phyloP scores from a whole-genome alignment of 805 yeast species.

The Saccharomycopsis javanensis region DNA sequence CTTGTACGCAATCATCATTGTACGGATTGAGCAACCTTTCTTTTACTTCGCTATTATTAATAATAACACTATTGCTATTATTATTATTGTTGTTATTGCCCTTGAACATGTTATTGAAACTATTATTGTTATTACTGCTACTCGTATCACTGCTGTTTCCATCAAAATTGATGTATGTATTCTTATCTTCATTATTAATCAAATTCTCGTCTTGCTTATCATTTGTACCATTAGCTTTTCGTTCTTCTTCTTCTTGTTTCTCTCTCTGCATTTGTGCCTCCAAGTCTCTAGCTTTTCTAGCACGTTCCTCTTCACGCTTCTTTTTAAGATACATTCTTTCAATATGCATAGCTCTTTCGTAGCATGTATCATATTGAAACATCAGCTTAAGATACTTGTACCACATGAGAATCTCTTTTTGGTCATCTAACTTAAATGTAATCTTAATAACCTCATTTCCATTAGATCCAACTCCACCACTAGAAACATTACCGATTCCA shows the following conservation, averaged over 20 bases:
- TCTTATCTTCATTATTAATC: background rate
- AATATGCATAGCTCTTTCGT: constrained; percentile 14
- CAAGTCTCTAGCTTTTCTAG: background rate
- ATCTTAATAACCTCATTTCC: constrained; percentile 8
- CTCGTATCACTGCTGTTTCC: constrained; percentile 1
- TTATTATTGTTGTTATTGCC: background rate
- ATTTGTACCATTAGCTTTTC: background rate
- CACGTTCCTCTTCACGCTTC: background rate
- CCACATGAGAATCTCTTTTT: constrained; percentile 12
- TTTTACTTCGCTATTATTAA: background rate
- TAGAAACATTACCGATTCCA: background rate
- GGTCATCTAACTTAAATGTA: constrained; percentile 12
- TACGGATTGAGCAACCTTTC: background rate
- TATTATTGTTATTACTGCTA: constrained; percentile 3
- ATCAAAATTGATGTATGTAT: background rate
- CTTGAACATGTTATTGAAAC: background rate
- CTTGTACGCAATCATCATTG: background rate
- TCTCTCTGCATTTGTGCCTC: background rate
- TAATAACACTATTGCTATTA: background rate
- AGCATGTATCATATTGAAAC: constrained; percentile 7
- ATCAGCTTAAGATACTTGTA: constrained; percentile 12
- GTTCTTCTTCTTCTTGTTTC: background rate
- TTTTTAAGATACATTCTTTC: constrained; percentile 4
- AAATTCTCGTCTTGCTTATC: background rate
- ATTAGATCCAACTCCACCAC: background rate